These are phyloP conservation scores for Cydonia oblonga DNA, from an alignment of 331 rosid genomes.

Conservation along the genomic window DNA sequence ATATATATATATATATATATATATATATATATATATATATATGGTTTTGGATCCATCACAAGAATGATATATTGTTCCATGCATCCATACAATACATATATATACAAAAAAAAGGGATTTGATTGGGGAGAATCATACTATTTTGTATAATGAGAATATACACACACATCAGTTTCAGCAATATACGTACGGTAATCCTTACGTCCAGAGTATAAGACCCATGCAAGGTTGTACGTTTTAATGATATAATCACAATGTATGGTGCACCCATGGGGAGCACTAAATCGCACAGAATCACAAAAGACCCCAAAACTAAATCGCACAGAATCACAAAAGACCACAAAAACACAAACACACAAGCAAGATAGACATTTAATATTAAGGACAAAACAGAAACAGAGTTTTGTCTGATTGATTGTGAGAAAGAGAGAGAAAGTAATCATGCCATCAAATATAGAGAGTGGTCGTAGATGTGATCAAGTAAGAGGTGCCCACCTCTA, in stretches of 20 bases:
- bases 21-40: no score
- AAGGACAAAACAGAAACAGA: constrained; percentile 31
- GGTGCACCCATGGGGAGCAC: constrained; percentile 36
- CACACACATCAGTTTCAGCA: not conserved
- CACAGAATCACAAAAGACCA: constrained; percentile 30
- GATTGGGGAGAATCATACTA: constrained; percentile 2
- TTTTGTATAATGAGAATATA: not conserved
- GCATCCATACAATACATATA: not conserved
- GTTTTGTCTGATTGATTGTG: constrained; percentile 42
- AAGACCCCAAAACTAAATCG: constrained; percentile 42
- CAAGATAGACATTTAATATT: not conserved
- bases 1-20: no score
- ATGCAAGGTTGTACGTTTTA: constrained; percentile 28
- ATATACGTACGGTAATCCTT: not conserved
- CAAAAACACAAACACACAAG: constrained; percentile 12
- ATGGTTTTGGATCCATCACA: not conserved
- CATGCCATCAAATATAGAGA: not conserved
- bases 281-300: constrained; percentile 36
- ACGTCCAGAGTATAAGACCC: constrained; percentile 9
- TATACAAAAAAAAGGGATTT: not conserved
- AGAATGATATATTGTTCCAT: not conserved
- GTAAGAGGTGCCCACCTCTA: not conserved
- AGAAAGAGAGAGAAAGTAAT: not conserved
- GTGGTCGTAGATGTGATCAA: not conserved
- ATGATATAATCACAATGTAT: not conserved